Evolutionary conservation across 1,284 basidiomycete genomes (phyloP).

Genomic region (Naganishia liquefaciens): DNA sequence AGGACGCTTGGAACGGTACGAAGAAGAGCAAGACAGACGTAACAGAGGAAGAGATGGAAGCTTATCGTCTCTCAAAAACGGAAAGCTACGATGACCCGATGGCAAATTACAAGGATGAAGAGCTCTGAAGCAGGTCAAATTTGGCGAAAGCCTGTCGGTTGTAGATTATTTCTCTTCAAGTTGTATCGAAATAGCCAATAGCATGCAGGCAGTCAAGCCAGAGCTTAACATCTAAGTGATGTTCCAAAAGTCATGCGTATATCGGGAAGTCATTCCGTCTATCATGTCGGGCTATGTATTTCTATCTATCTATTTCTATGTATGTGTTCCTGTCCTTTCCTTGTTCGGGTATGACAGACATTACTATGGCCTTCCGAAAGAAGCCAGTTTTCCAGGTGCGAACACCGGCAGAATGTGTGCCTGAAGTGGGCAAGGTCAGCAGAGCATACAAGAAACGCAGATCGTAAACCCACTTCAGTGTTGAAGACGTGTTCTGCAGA

Average conservation of each 20-base stretch:
- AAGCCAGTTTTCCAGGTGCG: conserved; percentile 37
- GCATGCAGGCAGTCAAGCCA: background rate
- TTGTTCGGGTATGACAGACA: background rate
- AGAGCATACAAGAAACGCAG: background rate
- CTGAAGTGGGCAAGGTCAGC: conserved; percentile 26
- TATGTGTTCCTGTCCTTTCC: background rate
- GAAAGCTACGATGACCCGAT: conserved; percentile 54
- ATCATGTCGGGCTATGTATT: too few species aligned
- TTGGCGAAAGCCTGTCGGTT: background rate
- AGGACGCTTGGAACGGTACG: conserved; percentile 55
- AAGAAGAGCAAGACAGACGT: conserved; percentile 62
- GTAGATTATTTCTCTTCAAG: conserved; percentile 12
- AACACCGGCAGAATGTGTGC: conserved; percentile 55
- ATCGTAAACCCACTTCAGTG: conserved; percentile 69
- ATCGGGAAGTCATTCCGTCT: background rate
- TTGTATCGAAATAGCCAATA: conserved; percentile 21
- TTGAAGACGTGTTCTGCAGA: conserved; percentile 83
- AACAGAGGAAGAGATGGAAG: conserved; percentile 83
- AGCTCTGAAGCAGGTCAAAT: conserved; percentile 18
- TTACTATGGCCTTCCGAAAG: conserved; percentile 6
- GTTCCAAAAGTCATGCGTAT: background rate
- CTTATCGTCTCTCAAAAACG: conserved; percentile 48
- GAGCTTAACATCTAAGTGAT: background rate
- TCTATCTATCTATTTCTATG: background rate
- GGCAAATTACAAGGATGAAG: conserved; percentile 52